Base-by-base conservation (phyloP, 2,329 filamentous ascomycete species). In the Chaetomiaceae sp. region DNA sequence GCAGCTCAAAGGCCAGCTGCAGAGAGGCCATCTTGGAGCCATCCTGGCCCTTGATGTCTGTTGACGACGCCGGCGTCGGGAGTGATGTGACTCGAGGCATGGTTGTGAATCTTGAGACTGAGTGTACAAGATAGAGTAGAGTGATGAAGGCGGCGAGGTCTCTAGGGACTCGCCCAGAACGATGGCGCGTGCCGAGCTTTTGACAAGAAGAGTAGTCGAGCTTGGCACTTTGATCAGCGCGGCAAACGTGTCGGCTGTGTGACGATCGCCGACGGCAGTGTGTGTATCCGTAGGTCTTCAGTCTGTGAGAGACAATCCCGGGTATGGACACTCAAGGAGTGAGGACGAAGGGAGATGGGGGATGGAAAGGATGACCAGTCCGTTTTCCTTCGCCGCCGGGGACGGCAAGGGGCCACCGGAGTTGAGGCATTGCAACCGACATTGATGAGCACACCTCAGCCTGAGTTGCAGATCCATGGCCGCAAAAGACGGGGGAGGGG, bases 1-100 rank as follows among this genome's bases (percentile, higher is more conserved):
- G 89, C 12, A 95, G 77, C 62, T 87, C 80, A 67, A 94, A 91
- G 47, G 83, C 77, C 58, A 83, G 75, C 63, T 90, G 88, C 22
- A 87, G 73, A 36, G 78, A 75, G 37, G 77, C 72, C 42, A 85
- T 76, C 46, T 77, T 75, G n/a, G 76, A 75, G 56, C 83, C 82
- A 69, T 87, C 84, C 69, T 89, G 83, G 59, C 83, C 85, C 53
- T 82, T 81, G 67, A 94, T 88, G 66, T 94, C 89, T 47, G 87
- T 87, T 31, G 88, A 92, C 11, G 88, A 88, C 48, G 83, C 84
- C 37, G 89, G 90, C 45, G 89, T 95, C 39, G 85, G 88, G 40
- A 87, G 89, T 50, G 84, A 76, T 51, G 74, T 76, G 40, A 80
- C 76, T 54, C 79, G 83, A 68, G 86, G 82, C 87, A 91, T 91